Conservation (phyloP, 139 green algal species). For the Tetradesmus lagerheimii region DNA sequence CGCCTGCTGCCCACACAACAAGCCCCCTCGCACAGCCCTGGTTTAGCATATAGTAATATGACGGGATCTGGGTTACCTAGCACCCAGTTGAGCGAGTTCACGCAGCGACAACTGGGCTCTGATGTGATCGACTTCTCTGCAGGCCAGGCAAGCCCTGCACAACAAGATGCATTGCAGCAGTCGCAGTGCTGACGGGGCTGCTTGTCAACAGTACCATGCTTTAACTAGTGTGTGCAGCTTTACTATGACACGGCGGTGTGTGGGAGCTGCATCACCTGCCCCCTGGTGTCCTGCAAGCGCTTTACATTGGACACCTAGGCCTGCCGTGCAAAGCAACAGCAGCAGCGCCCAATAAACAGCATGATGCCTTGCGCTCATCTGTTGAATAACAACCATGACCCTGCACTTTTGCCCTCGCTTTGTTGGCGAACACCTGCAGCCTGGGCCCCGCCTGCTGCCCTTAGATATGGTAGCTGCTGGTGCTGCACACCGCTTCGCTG, state of each 20-base stretch:
- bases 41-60: not conserved
- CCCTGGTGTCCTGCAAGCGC: too few species aligned
- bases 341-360: not conserved
- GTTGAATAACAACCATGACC: too few species aligned
- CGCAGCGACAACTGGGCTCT: slow-evolving; percentile 34
- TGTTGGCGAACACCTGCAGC: slow-evolving; percentile 34
- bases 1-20: not conserved
- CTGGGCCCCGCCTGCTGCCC: slow-evolving; percentile 38
- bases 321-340: not conserved
- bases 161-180: not conserved
- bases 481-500: slow-evolving; percentile 42
- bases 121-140: slow-evolving; percentile 44
- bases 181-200: not conserved
- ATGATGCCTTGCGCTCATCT: too few species aligned
- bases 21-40: not conserved
- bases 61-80: not conserved
- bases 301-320: not conserved
- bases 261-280: not conserved
- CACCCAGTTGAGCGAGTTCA: slow-evolving; percentile 43
- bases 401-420: too few species aligned
- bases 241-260: not conserved
- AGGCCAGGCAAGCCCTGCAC: slow-evolving; percentile 45
- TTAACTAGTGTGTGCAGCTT: not conserved
- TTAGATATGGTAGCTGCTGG: slow-evolving; percentile 43
- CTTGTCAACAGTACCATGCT: not conserved